phyloP scores from a whole-genome alignment of 495 filamentous ascomycete genomes.

The Penicillium macrosclerotiorum region DNA sequence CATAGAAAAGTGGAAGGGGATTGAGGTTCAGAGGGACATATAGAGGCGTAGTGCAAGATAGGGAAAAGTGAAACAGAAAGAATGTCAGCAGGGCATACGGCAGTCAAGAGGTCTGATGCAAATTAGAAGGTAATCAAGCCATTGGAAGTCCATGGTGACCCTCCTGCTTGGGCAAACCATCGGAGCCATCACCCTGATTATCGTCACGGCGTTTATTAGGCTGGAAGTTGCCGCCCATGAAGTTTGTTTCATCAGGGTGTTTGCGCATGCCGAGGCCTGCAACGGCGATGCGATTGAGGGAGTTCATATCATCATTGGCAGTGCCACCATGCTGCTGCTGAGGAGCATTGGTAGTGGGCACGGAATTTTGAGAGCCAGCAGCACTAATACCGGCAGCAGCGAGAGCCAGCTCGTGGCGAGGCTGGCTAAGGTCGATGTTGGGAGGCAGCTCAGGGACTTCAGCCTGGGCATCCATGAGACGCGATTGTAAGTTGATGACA shows the following conservation, averaged over 20 bases:
- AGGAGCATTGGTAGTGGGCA: slow-evolving; percentile 7
- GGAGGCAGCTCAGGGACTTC: slow-evolving; percentile 80
- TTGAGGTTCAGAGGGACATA: too few relatives aligned
- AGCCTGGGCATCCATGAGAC: slow-evolving; percentile 78
- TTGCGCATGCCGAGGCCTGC: slow-evolving; percentile 49
- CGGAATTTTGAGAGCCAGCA: slow-evolving; percentile 9
- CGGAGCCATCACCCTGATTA: slow-evolving; percentile 25
- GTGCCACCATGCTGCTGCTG: slow-evolving; percentile 29
- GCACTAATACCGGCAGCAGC: slow-evolving; percentile 16
- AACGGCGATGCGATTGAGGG: slow-evolving; percentile 46
- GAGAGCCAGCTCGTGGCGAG: slow-evolving; percentile 32
- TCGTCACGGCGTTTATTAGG: slow-evolving; percentile 36
- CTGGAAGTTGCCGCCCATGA: slow-evolving; percentile 33
- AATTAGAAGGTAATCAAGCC: slow-evolving; percentile 4
- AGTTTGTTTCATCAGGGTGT: slow-evolving; percentile 37
- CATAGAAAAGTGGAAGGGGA: background rate
- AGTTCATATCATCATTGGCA: slow-evolving; percentile 43
- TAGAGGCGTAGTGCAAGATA: too few relatives aligned
- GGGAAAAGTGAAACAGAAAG: slow-evolving; percentile 14
- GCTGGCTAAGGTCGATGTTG: slow-evolving; percentile 54
- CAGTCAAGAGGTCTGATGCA: slow-evolving; percentile 1
- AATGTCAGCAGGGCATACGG: slow-evolving; percentile 15
- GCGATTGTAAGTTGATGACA: slow-evolving; percentile 82
- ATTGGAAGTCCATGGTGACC: slow-evolving; percentile 32
- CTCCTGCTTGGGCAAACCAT: slow-evolving; percentile 30